Percentiles rank a stretch among this genome's conserved stretches.
Evolutionary conservation across 2,329 filamentous ascomycete genomes (phyloP).

Genomic region (Aspergillus sergii): DNA sequence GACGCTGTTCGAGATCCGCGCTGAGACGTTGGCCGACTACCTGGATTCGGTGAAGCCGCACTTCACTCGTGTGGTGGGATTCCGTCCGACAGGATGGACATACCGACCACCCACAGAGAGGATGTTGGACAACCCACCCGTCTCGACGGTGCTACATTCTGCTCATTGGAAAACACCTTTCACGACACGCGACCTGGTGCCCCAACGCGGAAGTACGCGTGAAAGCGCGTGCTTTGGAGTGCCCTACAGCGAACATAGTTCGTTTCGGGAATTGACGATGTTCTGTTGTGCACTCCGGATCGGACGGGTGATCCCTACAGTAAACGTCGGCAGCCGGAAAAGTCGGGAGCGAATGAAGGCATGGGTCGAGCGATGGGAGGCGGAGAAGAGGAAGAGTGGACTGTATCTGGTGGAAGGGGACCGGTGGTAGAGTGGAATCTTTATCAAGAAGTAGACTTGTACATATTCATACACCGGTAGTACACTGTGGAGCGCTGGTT

Average conservation of each 20-base stretch:
- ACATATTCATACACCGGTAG: background rate
- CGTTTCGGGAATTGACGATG: conserved; percentile 90
- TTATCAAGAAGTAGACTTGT: background rate
- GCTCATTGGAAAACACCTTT: conserved; percentile 77
- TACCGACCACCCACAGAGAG: conserved; percentile 73
- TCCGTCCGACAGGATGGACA: conserved; percentile 92
- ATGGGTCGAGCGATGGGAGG: conserved; percentile 67
- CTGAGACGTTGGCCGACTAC: conserved; percentile 88
- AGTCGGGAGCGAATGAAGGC: conserved; percentile 66
- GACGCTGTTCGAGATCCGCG: conserved; percentile 87
- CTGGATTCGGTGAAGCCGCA: conserved; percentile 76
- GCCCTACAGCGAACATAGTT: conserved; percentile 94
- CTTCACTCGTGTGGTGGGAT: conserved; percentile 85
- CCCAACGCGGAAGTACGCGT: conserved; percentile 79
- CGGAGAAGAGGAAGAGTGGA: conserved; percentile 64
- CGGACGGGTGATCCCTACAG: conserved; percentile 88
- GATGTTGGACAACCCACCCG: conserved; percentile 62
- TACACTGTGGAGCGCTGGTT: background rate
- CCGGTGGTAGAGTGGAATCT: conserved; percentile 3
- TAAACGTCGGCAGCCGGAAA: conserved; percentile 74
- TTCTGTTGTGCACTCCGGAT: conserved; percentile 88
- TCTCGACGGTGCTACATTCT: conserved; percentile 66
- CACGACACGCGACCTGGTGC: conserved; percentile 69
- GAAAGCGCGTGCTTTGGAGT: conserved; percentile 90
- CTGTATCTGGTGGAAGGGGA: conserved; percentile 52